Conservation (phyloP, 106 monocot species). For the Allium fistulosum region DNA sequence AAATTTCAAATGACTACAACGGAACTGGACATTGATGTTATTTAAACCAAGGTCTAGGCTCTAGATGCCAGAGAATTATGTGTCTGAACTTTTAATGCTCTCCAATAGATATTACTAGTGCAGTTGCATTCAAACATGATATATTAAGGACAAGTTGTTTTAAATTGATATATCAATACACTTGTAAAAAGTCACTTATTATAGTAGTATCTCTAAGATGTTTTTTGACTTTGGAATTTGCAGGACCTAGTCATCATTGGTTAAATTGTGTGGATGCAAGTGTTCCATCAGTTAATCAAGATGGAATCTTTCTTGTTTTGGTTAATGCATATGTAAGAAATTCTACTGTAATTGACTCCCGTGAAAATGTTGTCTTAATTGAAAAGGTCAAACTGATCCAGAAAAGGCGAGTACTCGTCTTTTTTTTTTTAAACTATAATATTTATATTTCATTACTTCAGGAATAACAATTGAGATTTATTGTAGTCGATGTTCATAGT, state of each 20-base stretch:
- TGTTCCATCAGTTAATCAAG: slow-evolving; percentile 4
- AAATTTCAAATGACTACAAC: too few relatives aligned
- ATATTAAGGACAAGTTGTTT: too few relatives aligned
- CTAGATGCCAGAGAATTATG: too few relatives aligned
- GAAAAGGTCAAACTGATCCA: slow-evolving; percentile 35
- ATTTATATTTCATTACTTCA: not conserved
- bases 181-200: not conserved
- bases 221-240: not conserved
- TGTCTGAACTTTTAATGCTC: too few relatives aligned
- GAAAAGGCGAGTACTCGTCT: slow-evolving; percentile 15
- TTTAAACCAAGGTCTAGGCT: too few relatives aligned
- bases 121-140: too few relatives aligned
- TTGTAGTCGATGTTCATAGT: not conserved
- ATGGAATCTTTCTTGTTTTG: slow-evolving; percentile 25
- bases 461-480: not conserved
- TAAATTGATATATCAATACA: too few relatives aligned
- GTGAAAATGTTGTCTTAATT: slow-evolving; percentile 12
- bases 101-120: too few relatives aligned
- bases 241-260: slow-evolving; percentile 45
- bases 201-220: not conserved
- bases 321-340: slow-evolving; percentile 8
- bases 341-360: slow-evolving; percentile 1
- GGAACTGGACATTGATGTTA: too few relatives aligned
- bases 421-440: not conserved
- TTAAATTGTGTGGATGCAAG: slow-evolving; percentile 20